Evolutionary conservation across 345 rosid genomes (phyloP).

Genomic region (Erucastrum elatum): DNA sequence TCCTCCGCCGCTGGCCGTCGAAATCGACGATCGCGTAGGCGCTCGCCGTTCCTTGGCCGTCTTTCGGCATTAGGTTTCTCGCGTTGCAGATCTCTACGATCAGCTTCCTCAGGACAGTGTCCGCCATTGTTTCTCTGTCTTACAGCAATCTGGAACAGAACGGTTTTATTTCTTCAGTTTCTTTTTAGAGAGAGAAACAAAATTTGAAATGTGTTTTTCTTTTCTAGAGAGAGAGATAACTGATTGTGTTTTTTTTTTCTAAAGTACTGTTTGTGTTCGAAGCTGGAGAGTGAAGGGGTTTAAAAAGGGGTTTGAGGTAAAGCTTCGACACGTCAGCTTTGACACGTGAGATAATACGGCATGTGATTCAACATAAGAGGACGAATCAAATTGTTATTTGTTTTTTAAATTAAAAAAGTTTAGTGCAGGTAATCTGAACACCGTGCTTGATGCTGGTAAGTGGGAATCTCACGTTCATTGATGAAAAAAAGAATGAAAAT

Average conservation of each 20-base stretch:
- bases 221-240: conserved; percentile 4
- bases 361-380: conserved; percentile 5
- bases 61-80: conserved; percentile 85
- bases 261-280: conserved; percentile 34
- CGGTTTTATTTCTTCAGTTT: not conserved
- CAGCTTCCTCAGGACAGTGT: conserved; percentile 55
- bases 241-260: not conserved
- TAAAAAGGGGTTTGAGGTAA: conserved; percentile 16
- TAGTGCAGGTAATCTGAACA: conserved; percentile 17
- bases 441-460: conserved; percentile 13
- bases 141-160: not conserved
- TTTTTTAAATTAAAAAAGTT: not conserved
- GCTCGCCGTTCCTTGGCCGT: conserved; percentile 93
- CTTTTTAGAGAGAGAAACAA: conserved; percentile 10
- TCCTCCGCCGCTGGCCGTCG: conserved; percentile 78
- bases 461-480: conserved; percentile 21
- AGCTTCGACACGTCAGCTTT: conserved; percentile 27
- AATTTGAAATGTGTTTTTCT: not conserved
- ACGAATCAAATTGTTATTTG: not conserved
- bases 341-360: conserved; percentile 26
- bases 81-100: conserved; percentile 78
- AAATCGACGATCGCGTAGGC: conserved; percentile 80
- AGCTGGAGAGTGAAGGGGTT: conserved; percentile 20
- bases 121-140: conserved; percentile 49
- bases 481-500: not conserved